Evolutionary conservation across 2,329 filamentous ascomycete genomes (phyloP).

Genomic region (Alternaria atra): DNA sequence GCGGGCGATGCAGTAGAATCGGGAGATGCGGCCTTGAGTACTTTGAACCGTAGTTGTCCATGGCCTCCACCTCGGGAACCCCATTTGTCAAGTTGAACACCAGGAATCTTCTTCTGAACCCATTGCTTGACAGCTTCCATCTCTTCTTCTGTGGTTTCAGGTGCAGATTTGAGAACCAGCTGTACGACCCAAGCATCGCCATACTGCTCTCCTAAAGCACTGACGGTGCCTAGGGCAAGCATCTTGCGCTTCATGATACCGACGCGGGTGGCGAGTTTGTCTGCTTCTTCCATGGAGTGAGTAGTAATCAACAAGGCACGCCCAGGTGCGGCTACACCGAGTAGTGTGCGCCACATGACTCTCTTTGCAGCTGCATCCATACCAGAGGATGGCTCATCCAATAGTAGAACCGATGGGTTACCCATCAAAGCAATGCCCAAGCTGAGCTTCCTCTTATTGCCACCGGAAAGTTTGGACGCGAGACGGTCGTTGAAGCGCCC

Average conservation of each 20-base stretch:
- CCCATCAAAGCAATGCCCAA: conserved; percentile 92
- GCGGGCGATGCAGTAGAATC: conserved; percentile 41
- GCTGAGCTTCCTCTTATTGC: conserved; percentile 92
- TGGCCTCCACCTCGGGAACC: conserved; percentile 78
- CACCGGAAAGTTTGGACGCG: conserved; percentile 82
- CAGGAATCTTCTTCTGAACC: conserved; percentile 69
- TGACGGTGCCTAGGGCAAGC: conserved; percentile 82
- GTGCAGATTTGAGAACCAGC: conserved; percentile 77
- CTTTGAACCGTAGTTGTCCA: conserved; percentile 85
- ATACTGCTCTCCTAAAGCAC: conserved; percentile 75
- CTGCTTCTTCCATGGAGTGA: conserved; percentile 95
- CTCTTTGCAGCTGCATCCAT: conserved; percentile 92
- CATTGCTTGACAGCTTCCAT: conserved; percentile 72
- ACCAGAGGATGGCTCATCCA: conserved; percentile 88
- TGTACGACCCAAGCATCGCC: conserved; percentile 85
- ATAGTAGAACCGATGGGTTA: conserved; percentile 83
- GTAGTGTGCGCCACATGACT: conserved; percentile 90
- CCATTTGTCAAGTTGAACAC: conserved; percentile 65
- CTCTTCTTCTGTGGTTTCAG: conserved; percentile 73
- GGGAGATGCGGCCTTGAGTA: conserved; percentile 62
- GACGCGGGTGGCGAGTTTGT: conserved; percentile 82
- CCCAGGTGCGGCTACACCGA: conserved; percentile 72
- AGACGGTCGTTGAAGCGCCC: conserved; percentile 75
- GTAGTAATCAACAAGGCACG: conserved; percentile 89
- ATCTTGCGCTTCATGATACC: conserved; percentile 88